Evolutionary conservation across 2,329 filamentous ascomycete species (phyloP), one percentile per base, ranked within the genome.

Genomic region (Sclerotinia borealis): DNA sequence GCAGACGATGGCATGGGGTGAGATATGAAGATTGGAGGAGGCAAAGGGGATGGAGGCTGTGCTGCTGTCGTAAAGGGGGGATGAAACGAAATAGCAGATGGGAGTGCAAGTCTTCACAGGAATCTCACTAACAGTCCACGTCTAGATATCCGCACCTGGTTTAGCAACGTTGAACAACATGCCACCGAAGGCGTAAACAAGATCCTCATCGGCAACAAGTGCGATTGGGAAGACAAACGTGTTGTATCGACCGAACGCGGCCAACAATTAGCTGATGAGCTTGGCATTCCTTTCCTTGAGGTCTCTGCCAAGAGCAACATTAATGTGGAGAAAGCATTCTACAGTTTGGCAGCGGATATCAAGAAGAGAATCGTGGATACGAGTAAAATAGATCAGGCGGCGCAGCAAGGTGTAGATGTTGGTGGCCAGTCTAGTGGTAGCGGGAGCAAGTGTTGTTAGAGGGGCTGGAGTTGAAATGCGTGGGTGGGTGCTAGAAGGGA

Each of bases 181-280:
- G 95, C 95, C 64, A 96, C 92, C 73, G 95, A 98, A 80, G 95
- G 95, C 73, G 95, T 99, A 75, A 97, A 98, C 86, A 99, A 98
- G 84, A 98, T 99, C 75, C 85, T 99, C 70, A 97, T 99, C 71
- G 95, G 95, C 76, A 99, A 99, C 85, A 99, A 99, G 81, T 99
- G 95, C 80, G 95, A 99, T 79, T 98, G 95, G 95, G 95, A 98
- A 79, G 95, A 99, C 80, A 98, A 98, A 84, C 89, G 95, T 71
- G 92, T 91, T 62, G 90, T 99, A 48, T 92, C 91, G 56, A 96
- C 90, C 65, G 93, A 97, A 77, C 89, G 92, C 75, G 95, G 95
- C 72, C 93, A 99, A 78, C 88, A 89, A 69, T 85, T 99, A 63
- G 95, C 95, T 65, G 90, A 96, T 79, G 95, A 98, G 79, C 88